Evolutionary conservation across 1,284 basidiomycete genomes (phyloP).

Genomic region (Mrakiaceae sp.): DNA sequence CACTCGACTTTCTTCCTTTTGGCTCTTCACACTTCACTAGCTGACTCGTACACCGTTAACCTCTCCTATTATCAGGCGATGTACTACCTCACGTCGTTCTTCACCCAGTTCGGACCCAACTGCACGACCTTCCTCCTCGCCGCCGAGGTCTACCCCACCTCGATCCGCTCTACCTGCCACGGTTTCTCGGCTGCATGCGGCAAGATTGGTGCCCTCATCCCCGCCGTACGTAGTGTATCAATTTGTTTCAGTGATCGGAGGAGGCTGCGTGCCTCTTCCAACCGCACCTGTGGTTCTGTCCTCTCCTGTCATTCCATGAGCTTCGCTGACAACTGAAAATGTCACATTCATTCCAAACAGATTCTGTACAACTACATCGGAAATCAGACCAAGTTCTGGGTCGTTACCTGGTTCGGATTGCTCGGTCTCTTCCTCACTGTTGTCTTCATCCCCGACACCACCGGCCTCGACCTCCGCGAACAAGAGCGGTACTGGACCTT

Average conservation of each 20-base stretch:
- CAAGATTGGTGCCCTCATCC: constrained; percentile 40
- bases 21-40: not conserved
- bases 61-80: constrained; percentile 33
- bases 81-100: constrained; percentile 43
- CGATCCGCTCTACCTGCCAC: constrained; percentile 40
- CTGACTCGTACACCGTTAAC: not conserved
- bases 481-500: constrained; percentile 46
- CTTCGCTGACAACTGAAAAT: too few relatives aligned
- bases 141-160: constrained; percentile 42
- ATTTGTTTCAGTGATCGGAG: too few relatives aligned
- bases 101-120: constrained; percentile 45
- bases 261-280: too few relatives aligned
- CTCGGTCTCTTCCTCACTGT: constrained; percentile 38
- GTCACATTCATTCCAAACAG: too few relatives aligned
- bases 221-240: constrained; percentile 25
- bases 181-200: constrained; percentile 40
- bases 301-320: too few relatives aligned
- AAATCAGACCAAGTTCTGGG: constrained; percentile 29
- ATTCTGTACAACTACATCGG: constrained; percentile 27
- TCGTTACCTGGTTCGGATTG: constrained; percentile 44
- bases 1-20: constrained; percentile 11
- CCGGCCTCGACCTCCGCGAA: constrained; percentile 45
- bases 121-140: constrained; percentile 36
- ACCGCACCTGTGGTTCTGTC: too few relatives aligned
- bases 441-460: constrained; percentile 42